Conservation (phyloP, 352 stramenopile species). For the Phytophthora sp. region DNA sequence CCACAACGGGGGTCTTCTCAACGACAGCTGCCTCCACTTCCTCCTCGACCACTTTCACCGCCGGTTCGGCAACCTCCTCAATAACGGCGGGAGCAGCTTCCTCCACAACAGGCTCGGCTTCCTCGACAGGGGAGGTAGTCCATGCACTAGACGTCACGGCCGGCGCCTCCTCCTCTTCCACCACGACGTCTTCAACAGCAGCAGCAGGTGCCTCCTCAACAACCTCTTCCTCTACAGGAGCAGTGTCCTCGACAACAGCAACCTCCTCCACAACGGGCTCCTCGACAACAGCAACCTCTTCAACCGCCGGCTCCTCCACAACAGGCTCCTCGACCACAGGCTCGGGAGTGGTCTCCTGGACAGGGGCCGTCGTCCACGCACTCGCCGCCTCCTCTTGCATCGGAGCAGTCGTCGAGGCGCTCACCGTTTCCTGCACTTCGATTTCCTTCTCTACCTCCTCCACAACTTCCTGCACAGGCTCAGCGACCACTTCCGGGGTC, state of each 20-base stretch:
- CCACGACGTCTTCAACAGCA: slow-evolving; percentile 19
- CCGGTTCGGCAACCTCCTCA: slow-evolving; percentile 21
- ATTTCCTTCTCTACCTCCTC: slow-evolving; percentile 1
- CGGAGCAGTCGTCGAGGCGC: background rate
- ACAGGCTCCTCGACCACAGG: slow-evolving; percentile 3
- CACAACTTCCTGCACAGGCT: slow-evolving; percentile 8
- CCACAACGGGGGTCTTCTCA: background rate
- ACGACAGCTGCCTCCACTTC: slow-evolving; percentile 8
- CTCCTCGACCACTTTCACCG: slow-evolving; percentile 16
- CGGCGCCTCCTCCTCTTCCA: slow-evolving; percentile 15
- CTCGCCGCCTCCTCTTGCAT: slow-evolving; percentile 11
- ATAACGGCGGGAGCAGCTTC: slow-evolving; percentile 14
- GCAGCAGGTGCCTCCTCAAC: slow-evolving; percentile 1
- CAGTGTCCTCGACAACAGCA: slow-evolving; percentile 10
- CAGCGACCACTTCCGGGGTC: background rate
- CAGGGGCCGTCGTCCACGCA: slow-evolving; percentile 1
- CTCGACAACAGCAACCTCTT: slow-evolving; percentile 14
- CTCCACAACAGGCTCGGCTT: slow-evolving; percentile 31
- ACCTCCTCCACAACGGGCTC: slow-evolving; percentile 9
- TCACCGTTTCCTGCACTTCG: background rate
- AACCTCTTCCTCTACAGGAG: slow-evolving; percentile 6
- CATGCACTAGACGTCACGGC: slow-evolving; percentile 9
- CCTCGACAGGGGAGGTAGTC: slow-evolving; percentile 13
- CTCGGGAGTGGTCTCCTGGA: slow-evolving; percentile 8
- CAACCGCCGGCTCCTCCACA: slow-evolving; percentile 4